Percentiles rank a stretch among this genome's conserved stretches.
These are phyloP conservation scores for Penicillium expansum DNA, from an alignment of 2,329 filamentous ascomycete species.

Conservation along the genomic window DNA sequence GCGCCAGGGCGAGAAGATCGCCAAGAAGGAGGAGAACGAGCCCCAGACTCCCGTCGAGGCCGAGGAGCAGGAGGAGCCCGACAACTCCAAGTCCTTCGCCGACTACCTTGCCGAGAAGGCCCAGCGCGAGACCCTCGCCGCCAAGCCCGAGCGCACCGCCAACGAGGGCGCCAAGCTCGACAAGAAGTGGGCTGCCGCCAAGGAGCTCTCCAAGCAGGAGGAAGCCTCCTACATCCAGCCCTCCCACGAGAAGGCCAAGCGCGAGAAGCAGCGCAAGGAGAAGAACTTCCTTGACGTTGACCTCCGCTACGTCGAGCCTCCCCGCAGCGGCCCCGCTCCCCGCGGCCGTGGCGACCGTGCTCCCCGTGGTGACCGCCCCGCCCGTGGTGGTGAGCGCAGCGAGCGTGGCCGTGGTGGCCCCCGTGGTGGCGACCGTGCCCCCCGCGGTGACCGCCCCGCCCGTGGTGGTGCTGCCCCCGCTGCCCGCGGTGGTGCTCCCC, in stretches of 20 bases:
- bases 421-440: slow-evolving; percentile 23
- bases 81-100: slow-evolving; percentile 85
- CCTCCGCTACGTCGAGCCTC: slow-evolving; percentile 72
- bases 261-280: slow-evolving; percentile 85
- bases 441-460: slow-evolving; percentile 21
- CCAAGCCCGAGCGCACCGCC: slow-evolving; percentile 75
- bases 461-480: slow-evolving; percentile 45
- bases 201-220: slow-evolving; percentile 57
- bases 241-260: slow-evolving; percentile 70
- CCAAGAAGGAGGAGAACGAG: slow-evolving; percentile 78
- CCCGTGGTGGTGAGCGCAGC: slow-evolving; percentile 38
- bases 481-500: slow-evolving; percentile 46
- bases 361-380: slow-evolving; percentile 40
- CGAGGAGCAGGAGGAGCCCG: slow-evolving; percentile 61
- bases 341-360: slow-evolving; percentile 51
- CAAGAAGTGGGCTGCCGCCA: slow-evolving; percentile 92
- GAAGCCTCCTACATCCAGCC: slow-evolving; percentile 74
- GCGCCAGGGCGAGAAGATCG: slow-evolving; percentile 85
- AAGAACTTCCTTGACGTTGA: slow-evolving; percentile 90
- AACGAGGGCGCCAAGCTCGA: slow-evolving; percentile 86
- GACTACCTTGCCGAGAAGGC: slow-evolving; percentile 79
- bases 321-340: slow-evolving; percentile 50
- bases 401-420: slow-evolving; percentile 21
- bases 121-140: slow-evolving; percentile 64
- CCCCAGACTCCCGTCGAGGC: slow-evolving; percentile 53